Conservation (phyloP, 1,139 yeast species). For the Saccharomycopsis crataegensis region DNA sequence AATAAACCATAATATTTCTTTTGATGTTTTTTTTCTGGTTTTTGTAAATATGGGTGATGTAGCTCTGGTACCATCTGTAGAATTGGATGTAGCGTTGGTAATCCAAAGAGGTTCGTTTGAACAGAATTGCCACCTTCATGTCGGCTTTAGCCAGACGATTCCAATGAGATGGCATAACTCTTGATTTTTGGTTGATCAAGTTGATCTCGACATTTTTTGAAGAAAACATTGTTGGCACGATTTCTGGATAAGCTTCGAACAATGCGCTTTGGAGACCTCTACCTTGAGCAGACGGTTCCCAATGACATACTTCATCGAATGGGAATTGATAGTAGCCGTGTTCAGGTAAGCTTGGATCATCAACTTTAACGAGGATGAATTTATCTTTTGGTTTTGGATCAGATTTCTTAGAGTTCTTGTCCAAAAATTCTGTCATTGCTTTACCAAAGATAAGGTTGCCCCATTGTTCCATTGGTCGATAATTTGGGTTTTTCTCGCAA, state of each 20-base stretch:
- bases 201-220: conserved; percentile 1
- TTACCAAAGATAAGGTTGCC: background rate
- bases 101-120: background rate
- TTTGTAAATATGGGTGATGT: background rate
- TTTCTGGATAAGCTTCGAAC: conserved; percentile 2
- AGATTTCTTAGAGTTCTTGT: background rate
- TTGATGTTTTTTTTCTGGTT: no score
- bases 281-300: background rate
- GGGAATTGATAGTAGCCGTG: conserved; percentile 2
- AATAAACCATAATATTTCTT: no score
- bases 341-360: conserved; percentile 5
- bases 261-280: background rate
- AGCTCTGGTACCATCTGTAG: background rate
- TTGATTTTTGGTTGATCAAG: background rate
- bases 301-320: conserved; percentile 3
- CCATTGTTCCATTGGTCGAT: no score
- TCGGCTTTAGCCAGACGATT: background rate
- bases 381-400: background rate
- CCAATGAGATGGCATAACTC: conserved; percentile 4
- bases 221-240: background rate
- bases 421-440: background rate
- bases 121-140: background rate
- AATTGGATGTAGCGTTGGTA: background rate
- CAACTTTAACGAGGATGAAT: background rate
- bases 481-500: no score